These are phyloP conservation scores for Colletotrichum endophyticum DNA, from an alignment of 2,329 filamentous ascomycete species.

Conservation along the genomic window DNA sequence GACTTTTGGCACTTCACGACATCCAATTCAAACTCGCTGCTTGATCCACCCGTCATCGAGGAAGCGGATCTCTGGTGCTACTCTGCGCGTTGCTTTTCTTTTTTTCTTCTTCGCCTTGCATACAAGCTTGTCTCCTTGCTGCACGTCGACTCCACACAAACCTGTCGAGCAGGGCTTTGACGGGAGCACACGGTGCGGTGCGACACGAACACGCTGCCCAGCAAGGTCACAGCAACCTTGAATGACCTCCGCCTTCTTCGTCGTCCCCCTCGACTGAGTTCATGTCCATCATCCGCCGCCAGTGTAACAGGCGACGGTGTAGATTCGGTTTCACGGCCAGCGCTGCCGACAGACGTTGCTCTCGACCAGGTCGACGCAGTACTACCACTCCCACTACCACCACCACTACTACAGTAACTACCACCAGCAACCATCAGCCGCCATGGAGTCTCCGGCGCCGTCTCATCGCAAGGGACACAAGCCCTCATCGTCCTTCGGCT, in stretches of 20 bases:
- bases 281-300: background rate
- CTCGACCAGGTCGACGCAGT: background rate
- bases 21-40: background rate
- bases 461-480: background rate
- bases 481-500: constrained; percentile 1
- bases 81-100: background rate
- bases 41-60: background rate
- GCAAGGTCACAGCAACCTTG: background rate
- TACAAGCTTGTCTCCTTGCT: background rate
- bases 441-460: background rate
- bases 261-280: background rate
- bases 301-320: background rate
- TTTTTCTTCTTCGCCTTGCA: background rate
- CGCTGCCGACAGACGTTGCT: background rate
- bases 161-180: background rate
- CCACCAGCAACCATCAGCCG: background rate
- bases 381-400: background rate
- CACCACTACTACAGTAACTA: background rate
- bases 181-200: background rate
- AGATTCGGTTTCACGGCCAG: background rate
- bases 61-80: background rate
- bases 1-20: background rate
- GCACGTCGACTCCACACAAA: background rate
- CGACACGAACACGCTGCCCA: background rate
- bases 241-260: background rate